Evolutionary conservation across 352 stramenopile species (phyloP), one percentile per base, ranked within the genome.

Genomic region (Pythium grandisporangium): DNA sequence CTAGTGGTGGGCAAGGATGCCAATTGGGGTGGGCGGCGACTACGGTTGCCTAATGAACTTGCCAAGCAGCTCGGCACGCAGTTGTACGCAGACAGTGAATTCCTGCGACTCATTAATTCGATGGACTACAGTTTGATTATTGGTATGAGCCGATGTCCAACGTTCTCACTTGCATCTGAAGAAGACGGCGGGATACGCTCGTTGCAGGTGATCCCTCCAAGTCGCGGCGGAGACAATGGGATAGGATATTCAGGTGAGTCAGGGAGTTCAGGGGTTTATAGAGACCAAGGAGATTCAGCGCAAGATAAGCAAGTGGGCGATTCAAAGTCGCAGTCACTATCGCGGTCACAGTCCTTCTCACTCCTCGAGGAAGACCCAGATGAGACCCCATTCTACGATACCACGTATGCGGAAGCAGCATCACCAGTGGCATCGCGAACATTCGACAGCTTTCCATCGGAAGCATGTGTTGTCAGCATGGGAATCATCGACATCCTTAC

Each of bases 91-190:
- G 94, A 98, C 53, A 96, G 77, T 22, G 66, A 95, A 48, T 98
- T 97, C 43, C 58, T 98, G 36, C 70, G 86, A 34, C 73, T 77
- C 27, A 98, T 97, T 70, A 96, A 96, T 55, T 97, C 95, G 53
- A 98, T 98, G 84, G 94, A 98, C 59, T 98, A 98, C 61, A 97
- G 84, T 42, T 74, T 98, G 49, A 69, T 98, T 40, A 95, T 98
- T 57, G 94, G 92, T 14, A 62, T 98, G 37, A 86, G 70, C 52
- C 67, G 73, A n/a, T 62, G 26, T 25, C 39, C 53, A 19, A 54
- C 41, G 13, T 61, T 46, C 17, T 53, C 53, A 25, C 37, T 55
- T 23, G 35, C 42, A 20, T 54, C 34, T 12, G 49, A 46, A 4
- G 53, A 57, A 22, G 53, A 62, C 32, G 51, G 22, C 8, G 45